Base-by-base conservation (phyloP, 139 green algal genomes). In the Dunaliella primolecta region DNA sequence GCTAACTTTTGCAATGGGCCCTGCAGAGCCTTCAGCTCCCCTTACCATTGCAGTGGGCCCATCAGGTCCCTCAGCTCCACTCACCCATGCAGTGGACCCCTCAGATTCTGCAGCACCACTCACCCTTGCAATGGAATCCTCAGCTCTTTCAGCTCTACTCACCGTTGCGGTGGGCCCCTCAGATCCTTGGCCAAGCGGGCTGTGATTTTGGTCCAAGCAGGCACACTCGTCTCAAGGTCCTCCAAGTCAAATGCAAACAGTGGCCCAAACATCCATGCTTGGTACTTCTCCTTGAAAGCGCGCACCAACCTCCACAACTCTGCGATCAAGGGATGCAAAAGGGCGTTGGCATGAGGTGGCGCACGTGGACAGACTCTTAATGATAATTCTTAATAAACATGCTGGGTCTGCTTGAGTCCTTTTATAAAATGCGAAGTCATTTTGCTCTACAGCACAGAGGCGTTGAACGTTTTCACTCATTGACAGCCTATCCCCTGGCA, bases 291-390 rank as follows among this genome's bases (percentile, higher is more conserved):
- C 3, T 81, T 77, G 84, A 90, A 90, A 31, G 80, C 75, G 29
- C 81, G 33, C 24, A 90, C 84, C 75, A 90, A 74, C 87, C 84
- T 86, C 87, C 87, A 90, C 37, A 90, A 70, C 55, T 90, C 87
- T 88, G 84, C 3, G 27, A 33, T 21, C 72, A 78, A 29, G 56
- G 23, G 21, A 23, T 20, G 56, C 56, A 0, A 35, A 2, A 0
- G 7, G 36, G n/a, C n/a, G n/a, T n/a, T n/a, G n/a, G n/a, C n/a
- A n/a, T n/a, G n/a, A n/a, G n/a, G n/a, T n/a, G 31, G 2, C 11
- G 35, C 0, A 70, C 3, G 78, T 2, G 56, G 56, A 23, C 56
- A 23, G 56, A 74, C 56, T 74, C 56, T n/a, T 74, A 20, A 20
- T 74, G 56, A 23, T 20, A 74, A 74, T 23, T 23, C 56, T 74